Evolutionary conservation across 2,329 filamentous ascomycete species (phyloP).

Genomic region (Lasiodiplodia sp.): DNA sequence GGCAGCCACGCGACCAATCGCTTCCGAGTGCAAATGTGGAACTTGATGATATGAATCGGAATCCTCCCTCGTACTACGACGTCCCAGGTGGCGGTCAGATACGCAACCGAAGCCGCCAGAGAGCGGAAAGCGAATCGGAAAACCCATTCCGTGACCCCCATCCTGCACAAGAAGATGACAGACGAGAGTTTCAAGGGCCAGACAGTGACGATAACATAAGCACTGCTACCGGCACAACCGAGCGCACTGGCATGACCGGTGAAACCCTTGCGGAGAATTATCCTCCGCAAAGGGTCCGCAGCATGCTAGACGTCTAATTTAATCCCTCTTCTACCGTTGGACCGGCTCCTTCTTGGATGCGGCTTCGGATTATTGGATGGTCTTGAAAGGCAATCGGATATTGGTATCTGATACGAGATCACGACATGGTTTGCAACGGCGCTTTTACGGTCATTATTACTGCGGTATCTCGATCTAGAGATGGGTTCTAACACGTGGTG

Average conservation of each 20-base stretch:
- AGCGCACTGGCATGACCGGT: conserved; percentile 37
- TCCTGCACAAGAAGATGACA: neutral
- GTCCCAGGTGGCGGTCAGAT: conserved; percentile 26
- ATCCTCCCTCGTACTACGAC: conserved; percentile 34
- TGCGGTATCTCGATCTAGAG: neutral
- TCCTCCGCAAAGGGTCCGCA: conserved; percentile 45
- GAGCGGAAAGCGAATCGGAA: conserved; percentile 10
- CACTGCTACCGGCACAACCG: conserved; percentile 34
- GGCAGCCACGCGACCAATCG: conserved; percentile 37
- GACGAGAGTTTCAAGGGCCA: conserved; percentile 19
- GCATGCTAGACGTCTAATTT: conserved; percentile 52
- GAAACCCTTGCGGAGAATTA: conserved; percentile 37
- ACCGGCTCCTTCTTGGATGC: neutral
- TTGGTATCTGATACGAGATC: neutral
- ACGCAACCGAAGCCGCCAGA: conserved; percentile 15
- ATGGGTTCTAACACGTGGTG: neutral
- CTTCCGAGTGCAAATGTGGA: conserved; percentile 44
- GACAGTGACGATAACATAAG: conserved; percentile 35
- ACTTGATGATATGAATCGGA: conserved; percentile 44
- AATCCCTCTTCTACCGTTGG: neutral
- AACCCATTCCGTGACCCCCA: conserved; percentile 40
- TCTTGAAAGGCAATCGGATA: neutral
- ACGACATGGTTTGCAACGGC: neutral
- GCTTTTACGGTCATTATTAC: neutral
- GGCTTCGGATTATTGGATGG: neutral